phyloP scores from a whole-genome alignment of 352 stramenopile genomes.

The Phytophthora citrophthora region DNA sequence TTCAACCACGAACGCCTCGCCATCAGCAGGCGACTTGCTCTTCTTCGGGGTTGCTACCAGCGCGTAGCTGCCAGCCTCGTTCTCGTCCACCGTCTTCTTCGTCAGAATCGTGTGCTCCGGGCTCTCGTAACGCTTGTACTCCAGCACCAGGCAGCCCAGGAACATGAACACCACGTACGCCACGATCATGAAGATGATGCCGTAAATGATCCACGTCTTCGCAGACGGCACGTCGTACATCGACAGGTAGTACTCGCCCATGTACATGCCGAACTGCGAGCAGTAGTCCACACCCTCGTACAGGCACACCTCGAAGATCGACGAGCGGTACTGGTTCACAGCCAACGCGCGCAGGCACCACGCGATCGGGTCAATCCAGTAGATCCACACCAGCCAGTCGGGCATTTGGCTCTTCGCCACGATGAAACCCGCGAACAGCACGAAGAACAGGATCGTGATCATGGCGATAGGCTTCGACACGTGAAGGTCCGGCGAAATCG shows the following conservation, averaged over 20 bases:
- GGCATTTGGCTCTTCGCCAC: constrained; percentile 53
- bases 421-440: constrained; percentile 65
- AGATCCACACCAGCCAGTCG: constrained; percentile 53
- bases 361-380: constrained; percentile 59
- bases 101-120: constrained; percentile 27
- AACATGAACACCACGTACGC: constrained; percentile 50
- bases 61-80: constrained; percentile 20
- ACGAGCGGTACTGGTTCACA: constrained; percentile 42
- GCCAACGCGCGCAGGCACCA: constrained; percentile 46
- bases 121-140: constrained; percentile 30
- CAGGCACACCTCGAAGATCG: constrained; percentile 37
- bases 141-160: constrained; percentile 39
- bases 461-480: constrained; percentile 46
- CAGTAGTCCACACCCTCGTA: constrained; percentile 52
- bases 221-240: constrained; percentile 37
- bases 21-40: constrained; percentile 11
- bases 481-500: constrained; percentile 35
- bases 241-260: constrained; percentile 51
- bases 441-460: constrained; percentile 43
- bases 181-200: constrained; percentile 44
- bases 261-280: constrained; percentile 32
- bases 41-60: constrained; percentile 28
- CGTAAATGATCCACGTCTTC: constrained; percentile 41
- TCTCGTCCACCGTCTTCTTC: constrained; percentile 26
- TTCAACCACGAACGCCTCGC: constrained; percentile 18